A percentile compares a stretch with the other conserved stretches of the same genome.
Evolutionary conservation across 306 rosid species (phyloP).

Genomic region (Cucumis hystrix): DNA sequence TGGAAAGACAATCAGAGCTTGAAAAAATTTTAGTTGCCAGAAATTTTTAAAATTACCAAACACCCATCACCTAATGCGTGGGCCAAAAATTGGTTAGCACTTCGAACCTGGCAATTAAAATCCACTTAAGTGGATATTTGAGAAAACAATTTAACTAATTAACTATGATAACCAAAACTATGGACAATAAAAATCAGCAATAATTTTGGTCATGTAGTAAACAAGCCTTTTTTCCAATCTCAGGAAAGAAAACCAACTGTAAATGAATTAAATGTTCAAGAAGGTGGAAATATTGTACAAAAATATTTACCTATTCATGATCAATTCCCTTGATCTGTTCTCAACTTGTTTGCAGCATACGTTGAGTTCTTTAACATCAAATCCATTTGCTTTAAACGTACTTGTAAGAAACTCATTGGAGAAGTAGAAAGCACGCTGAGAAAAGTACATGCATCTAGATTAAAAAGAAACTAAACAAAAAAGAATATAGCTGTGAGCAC

Average conservation of each 20-base stretch:
- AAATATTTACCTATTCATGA: slow-evolving; percentile 63
- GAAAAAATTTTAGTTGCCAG: not conserved
- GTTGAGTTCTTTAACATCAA: slow-evolving; percentile 44
- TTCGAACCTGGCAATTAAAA: not conserved
- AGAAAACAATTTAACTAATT: not conserved
- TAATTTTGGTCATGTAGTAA: not conserved
- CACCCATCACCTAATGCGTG: not conserved
- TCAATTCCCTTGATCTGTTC: slow-evolving; percentile 74
- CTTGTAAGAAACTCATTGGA: slow-evolving; percentile 69
- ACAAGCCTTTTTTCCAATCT: not conserved
- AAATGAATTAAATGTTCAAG: not conserved
- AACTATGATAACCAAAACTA: not conserved
- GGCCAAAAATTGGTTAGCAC: not conserved
- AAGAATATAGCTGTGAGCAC: not conserved
- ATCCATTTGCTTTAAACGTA: slow-evolving; percentile 73
- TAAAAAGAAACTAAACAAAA: slow-evolving; percentile 7
- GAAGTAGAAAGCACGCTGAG: slow-evolving; percentile 91
- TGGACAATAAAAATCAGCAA: not conserved
- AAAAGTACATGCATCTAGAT: slow-evolving; percentile 10
- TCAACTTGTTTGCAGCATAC: slow-evolving; percentile 91
- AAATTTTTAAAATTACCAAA: not conserved
- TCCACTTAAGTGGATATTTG: not conserved
- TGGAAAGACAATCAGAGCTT: not conserved
- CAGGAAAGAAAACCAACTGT: not conserved
- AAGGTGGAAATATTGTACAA: not conserved